phyloP scores from a whole-genome alignment of 805 yeast species.

The Candida silvatica region DNA sequence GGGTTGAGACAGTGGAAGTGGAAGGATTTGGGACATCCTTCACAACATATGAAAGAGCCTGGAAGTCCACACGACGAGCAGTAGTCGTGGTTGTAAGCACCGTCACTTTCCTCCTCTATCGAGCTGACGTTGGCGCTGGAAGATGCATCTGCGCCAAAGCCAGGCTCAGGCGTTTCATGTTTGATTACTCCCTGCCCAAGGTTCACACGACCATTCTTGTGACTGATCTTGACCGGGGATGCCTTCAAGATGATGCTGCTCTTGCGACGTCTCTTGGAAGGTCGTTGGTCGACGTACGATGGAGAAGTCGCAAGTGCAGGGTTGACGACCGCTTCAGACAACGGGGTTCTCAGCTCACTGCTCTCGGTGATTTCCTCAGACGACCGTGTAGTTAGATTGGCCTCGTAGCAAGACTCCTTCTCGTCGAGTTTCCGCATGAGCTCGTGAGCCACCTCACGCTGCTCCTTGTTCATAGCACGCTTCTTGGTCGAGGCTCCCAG shows the following conservation, averaged over 20 bases:
- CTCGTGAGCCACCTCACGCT: constrained; percentile 8
- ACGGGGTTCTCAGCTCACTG: constrained; percentile 20
- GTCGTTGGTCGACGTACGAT: too few species aligned
- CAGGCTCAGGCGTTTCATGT: too few species aligned
- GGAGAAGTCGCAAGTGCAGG: not conserved
- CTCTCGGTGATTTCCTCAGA: constrained; percentile 26
- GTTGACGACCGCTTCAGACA: constrained; percentile 5
- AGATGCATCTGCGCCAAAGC: not conserved
- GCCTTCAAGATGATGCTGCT: not conserved
- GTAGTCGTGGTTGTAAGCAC: constrained; percentile 65
- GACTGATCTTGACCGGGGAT: constrained; percentile 4
- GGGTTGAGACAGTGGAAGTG: constrained; percentile 91
- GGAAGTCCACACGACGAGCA: constrained; percentile 87
- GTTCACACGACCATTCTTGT: constrained; percentile 1
- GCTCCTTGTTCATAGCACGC: constrained; percentile 6
- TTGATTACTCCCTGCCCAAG: constrained; percentile 1
- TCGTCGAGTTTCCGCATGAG: constrained; percentile 7
- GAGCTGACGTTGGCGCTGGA: not conserved
- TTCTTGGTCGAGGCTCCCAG: constrained; percentile 18
- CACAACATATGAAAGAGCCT: constrained; percentile 90
- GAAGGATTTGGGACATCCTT: constrained; percentile 84
- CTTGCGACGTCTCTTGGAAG: too few species aligned
- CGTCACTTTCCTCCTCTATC: constrained; percentile 8
- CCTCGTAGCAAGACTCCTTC: constrained; percentile 11
- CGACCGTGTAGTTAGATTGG: constrained; percentile 22